phyloP scores from a whole-genome alignment of 345 rosid species.

The Eucalyptus fibrosa region DNA sequence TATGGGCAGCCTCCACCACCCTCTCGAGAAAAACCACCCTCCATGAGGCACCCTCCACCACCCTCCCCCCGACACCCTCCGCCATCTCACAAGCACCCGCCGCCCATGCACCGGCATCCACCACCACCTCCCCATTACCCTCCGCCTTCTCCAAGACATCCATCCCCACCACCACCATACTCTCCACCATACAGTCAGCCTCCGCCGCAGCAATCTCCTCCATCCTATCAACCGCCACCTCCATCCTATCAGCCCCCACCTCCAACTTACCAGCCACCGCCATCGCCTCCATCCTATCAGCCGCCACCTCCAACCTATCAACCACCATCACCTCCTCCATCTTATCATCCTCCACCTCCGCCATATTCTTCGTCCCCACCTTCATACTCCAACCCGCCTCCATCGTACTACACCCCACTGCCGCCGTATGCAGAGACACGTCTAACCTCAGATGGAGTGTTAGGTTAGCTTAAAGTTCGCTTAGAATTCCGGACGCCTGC shows the following conservation, averaged over 20 bases:
- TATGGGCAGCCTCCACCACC: background rate
- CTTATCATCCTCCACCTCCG: background rate
- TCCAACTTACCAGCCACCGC: background rate
- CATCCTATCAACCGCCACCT: background rate
- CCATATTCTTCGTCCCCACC: background rate
- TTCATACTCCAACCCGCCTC: background rate
- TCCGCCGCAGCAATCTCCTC: background rate
- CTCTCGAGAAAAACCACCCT: too few species aligned
- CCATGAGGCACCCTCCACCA: too few species aligned
- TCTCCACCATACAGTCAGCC: background rate
- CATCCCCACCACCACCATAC: background rate
- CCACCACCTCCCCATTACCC: background rate
- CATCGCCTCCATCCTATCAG: background rate
- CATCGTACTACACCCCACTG: background rate
- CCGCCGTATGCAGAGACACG: background rate
- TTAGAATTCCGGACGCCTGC: background rate
- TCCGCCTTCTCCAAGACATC: background rate
- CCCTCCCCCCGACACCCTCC: background rate
- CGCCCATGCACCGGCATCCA: background rate
- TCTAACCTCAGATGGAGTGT: background rate
- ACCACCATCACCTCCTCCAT: slow-evolving; percentile 1
- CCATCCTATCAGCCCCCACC: background rate
- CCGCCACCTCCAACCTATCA: background rate
- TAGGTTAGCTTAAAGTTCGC: background rate
- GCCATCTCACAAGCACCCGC: background rate